A percentile compares a stretch with the other conserved stretches of the same genome.
Evolutionary conservation across 2,329 filamentous ascomycete species (phyloP).

Genomic region (Polychaeton citri): DNA sequence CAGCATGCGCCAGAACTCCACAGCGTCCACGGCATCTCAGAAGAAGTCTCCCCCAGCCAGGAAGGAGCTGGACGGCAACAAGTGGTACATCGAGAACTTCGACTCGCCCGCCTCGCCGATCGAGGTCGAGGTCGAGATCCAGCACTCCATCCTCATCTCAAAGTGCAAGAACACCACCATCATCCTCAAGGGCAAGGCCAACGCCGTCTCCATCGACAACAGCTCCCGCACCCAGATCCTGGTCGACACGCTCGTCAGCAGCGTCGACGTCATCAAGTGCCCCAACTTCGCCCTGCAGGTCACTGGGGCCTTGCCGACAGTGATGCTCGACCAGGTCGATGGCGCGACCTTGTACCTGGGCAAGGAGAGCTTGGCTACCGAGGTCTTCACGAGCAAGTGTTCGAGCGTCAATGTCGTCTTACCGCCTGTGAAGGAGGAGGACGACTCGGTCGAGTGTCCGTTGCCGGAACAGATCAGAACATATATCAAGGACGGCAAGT

Average conservation of each 20-base stretch:
- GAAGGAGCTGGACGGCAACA: conserved; percentile 51
- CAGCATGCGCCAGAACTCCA: conserved; percentile 33
- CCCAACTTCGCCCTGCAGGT: conserved; percentile 81
- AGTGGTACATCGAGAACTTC: conserved; percentile 94
- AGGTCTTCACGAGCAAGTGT: conserved; percentile 83
- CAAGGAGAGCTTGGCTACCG: conserved; percentile 62
- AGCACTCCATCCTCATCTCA: conserved; percentile 83
- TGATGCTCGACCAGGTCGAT: conserved; percentile 88
- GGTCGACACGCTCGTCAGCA: conserved; percentile 78
- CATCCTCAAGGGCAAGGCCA: conserved; percentile 83
- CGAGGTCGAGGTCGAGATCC: conserved; percentile 67
- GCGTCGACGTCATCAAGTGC: conserved; percentile 89
- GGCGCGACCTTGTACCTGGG: conserved; percentile 77
- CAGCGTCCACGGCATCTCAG: conserved; percentile 7
- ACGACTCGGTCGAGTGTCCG: conserved; percentile 76
- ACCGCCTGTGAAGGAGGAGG: conserved; percentile 52
- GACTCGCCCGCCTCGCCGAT: conserved; percentile 62
- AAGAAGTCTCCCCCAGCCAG: conserved; percentile 30
- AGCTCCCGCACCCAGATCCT: conserved; percentile 71
- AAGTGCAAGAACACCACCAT: conserved; percentile 85
- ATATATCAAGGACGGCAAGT: conserved; percentile 60
- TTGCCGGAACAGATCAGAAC: conserved; percentile 83
- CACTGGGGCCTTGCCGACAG: conserved; percentile 68
- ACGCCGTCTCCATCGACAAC: conserved; percentile 94
- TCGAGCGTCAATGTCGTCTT: conserved; percentile 79